These are phyloP conservation scores for Combretum micranthum DNA, from an alignment of 345 rosid genomes.

Conservation along the genomic window DNA sequence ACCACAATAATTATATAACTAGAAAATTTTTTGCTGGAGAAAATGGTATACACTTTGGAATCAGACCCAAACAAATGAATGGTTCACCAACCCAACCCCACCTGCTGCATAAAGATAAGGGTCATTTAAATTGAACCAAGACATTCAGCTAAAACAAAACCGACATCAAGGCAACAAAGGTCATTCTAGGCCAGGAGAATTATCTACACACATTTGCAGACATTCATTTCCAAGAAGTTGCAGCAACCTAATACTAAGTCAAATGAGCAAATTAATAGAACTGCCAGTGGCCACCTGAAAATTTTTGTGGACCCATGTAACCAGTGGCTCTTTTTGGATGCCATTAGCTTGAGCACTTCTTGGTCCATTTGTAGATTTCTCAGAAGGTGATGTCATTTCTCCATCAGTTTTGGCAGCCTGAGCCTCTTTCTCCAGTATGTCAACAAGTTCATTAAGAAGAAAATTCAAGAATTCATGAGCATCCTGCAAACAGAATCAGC, in stretches of 20 bases:
- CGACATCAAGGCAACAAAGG: too few relatives aligned
- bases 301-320: slow-evolving; percentile 96
- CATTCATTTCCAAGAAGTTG: too few relatives aligned
- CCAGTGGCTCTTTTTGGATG: slow-evolving; percentile 73
- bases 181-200: too few relatives aligned
- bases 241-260: neutral
- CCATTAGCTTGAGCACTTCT: slow-evolving; percentile 66
- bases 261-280: slow-evolving; percentile 1
- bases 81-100: too few relatives aligned
- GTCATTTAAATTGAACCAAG: too few relatives aligned
- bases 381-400: slow-evolving; percentile 70
- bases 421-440: slow-evolving; percentile 94
- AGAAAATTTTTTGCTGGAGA: too few relatives aligned
- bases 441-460: slow-evolving; percentile 97
- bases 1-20: too few relatives aligned
- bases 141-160: too few relatives aligned
- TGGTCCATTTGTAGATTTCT: slow-evolving; percentile 71
- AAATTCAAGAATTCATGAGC: slow-evolving; percentile 98
- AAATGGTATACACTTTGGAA: neutral
- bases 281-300: slow-evolving; percentile 58
- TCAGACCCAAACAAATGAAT: neutral
- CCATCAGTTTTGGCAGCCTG: slow-evolving; percentile 65
- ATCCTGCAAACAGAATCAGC: slow-evolving; percentile 45
- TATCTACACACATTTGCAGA: too few relatives aligned
- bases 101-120: too few relatives aligned